Evolutionary conservation across 2,329 filamentous ascomycete genomes (phyloP).

Genomic region (Apiospora malaysiana): DNA sequence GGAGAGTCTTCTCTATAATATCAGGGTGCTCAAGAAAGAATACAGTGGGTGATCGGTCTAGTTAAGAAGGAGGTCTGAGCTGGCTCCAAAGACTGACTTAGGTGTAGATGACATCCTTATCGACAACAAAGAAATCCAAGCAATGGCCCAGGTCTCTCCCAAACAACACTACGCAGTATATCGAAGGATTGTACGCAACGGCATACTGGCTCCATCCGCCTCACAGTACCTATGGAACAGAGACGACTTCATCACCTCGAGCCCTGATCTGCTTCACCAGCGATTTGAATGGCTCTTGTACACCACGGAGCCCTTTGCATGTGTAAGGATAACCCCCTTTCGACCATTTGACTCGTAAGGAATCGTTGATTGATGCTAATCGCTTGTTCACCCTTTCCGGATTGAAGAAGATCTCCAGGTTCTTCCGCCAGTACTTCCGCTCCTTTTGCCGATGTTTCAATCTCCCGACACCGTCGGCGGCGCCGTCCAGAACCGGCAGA

Average conservation of each 20-base stretch:
- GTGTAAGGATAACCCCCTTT: too few relatives aligned
- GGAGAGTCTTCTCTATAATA: neutral
- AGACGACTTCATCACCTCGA: slow-evolving; percentile 9
- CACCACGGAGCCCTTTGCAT: neutral
- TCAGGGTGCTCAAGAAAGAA: neutral
- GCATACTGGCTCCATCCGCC: neutral
- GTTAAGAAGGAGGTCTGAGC: too few relatives aligned
- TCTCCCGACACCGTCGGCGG: neutral
- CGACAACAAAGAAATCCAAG: neutral
- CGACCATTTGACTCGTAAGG: too few relatives aligned
- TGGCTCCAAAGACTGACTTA: too few relatives aligned
- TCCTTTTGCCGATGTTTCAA: neutral
- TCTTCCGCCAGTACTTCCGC: neutral
- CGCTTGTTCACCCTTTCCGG: too few relatives aligned
- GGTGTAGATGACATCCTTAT: neutral
- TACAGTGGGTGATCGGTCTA: too few relatives aligned
- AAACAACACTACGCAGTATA: neutral
- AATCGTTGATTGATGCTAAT: too few relatives aligned
- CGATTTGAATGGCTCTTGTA: neutral
- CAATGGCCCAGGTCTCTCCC: neutral
- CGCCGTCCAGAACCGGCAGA: neutral
- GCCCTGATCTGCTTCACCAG: neutral
- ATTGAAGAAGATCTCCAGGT: neutral
- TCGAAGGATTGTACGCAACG: neutral
- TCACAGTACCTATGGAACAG: neutral